Evolutionary conservation across 192 early-diverging fungal genomes (phyloP), one percentile per base, ranked within the genome.

Genomic region (Allomyces macrogynus): DNA sequence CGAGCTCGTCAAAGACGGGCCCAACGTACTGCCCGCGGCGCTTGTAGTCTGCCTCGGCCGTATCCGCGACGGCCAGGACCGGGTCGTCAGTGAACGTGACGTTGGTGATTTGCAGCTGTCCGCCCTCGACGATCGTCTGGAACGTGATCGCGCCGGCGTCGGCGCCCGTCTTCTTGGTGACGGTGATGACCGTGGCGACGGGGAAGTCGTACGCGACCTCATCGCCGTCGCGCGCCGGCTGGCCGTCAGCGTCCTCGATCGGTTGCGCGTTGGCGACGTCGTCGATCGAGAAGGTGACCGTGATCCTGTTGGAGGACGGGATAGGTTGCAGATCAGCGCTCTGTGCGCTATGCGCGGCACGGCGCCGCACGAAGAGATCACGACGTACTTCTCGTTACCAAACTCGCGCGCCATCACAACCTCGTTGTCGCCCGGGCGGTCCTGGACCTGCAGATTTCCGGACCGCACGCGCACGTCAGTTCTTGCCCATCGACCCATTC

Each of bases 1-100:
- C 92, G 63, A 98, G 78, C 70, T 93, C 89, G 66, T 77, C 79
- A 73, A 93, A 98, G 65, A 87, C 81, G 67, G 95, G 95, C 24
- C 95, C 95, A 64, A 83, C 80, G 81, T 93, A 98, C 57, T 80
- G 68, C 63, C 88, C 86, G 60, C 85, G 80, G 69, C 92, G 86
- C 70, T 81, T 73, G 89, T 90, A 96, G 77, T 98, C 92, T 63
- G 81, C 86, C 71, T 93, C 89, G 49, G 86, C 81, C 65, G 82
- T 80, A 27, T 74, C 71, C 63, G 82, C 78, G 16, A 64, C 67
- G 23, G 88, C 89, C 8, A 90, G 67, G 44, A 80, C 76, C 26
- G 77, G 69, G 65, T 86, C 81, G 43, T 78, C 73, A 74, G 81
- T 76, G 73, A 83, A 87, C 64, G 77, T 72, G 69, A 94, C 89